Conservation (phyloP, 2,329 filamentous ascomycete species). For the Colletotrichum graminicola region DNA sequence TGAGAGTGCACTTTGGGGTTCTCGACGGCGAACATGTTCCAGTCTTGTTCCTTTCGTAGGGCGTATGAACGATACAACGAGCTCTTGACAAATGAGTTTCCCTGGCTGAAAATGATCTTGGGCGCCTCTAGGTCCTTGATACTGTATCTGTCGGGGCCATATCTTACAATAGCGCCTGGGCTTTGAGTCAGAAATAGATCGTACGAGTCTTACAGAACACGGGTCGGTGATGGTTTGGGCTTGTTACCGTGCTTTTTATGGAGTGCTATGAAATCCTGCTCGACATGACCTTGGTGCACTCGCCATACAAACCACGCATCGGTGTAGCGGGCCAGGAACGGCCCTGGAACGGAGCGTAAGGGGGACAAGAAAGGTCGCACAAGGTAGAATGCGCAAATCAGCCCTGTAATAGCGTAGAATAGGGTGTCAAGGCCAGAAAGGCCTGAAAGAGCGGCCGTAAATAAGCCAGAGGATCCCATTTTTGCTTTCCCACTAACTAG, state of each 20-base stretch:
- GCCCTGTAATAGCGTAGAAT: not conserved
- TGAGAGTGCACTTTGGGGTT: slow-evolving; percentile 52
- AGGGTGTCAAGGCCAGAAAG: not conserved
- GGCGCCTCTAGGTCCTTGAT: slow-evolving; percentile 56
- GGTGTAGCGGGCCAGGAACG: slow-evolving; percentile 47
- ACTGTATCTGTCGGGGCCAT: slow-evolving; percentile 61
- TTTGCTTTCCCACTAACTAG: not conserved
- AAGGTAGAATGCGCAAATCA: not conserved
- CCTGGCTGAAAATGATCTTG: slow-evolving; percentile 51
- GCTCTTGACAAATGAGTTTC: slow-evolving; percentile 50
- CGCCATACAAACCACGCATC: slow-evolving; percentile 48
- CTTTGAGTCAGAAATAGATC: not conserved
- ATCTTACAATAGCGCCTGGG: slow-evolving; percentile 55
- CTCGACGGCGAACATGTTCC: slow-evolving; percentile 49
- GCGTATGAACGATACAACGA: slow-evolving; percentile 50
- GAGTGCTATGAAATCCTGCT: slow-evolving; percentile 46
- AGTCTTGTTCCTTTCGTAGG: slow-evolving; percentile 36
- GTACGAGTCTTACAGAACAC: not conserved
- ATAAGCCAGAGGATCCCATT: not conserved
- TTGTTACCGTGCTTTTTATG: slow-evolving; percentile 48
- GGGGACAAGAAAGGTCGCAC: slow-evolving; percentile 38
- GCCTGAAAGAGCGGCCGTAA: not conserved
- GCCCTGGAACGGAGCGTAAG: slow-evolving; percentile 46
- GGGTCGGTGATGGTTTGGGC: not conserved
- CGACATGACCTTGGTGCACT: slow-evolving; percentile 46